phyloP scores from a whole-genome alignment of 495 filamentous ascomycete genomes.

The Xylaria scruposa region DNA sequence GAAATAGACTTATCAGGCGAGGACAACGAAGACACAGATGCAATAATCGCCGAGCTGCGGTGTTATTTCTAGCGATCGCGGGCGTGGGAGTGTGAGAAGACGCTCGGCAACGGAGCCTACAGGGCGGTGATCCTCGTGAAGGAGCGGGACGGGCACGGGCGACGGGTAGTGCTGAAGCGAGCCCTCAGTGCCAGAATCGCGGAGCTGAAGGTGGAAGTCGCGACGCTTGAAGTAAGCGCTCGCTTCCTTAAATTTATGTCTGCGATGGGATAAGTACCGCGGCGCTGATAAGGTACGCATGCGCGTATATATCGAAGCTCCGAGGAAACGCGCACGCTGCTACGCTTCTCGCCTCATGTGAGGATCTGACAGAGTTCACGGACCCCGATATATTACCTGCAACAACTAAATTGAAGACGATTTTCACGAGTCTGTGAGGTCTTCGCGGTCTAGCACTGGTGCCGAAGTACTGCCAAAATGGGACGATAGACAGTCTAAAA shows the following conservation, averaged over 20 bases:
- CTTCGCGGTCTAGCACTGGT: not conserved
- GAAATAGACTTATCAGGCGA: not conserved
- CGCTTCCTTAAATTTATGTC: not conserved
- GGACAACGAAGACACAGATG: not conserved
- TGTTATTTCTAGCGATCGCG: not conserved
- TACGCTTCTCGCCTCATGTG: not conserved
- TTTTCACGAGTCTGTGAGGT: not conserved
- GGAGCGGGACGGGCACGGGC: not conserved
- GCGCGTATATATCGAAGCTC: not conserved
- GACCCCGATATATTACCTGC: too few species aligned
- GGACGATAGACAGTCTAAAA: not conserved
- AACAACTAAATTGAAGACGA: not conserved
- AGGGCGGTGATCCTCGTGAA: not conserved
- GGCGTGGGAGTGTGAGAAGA: slow-evolving; percentile 4
- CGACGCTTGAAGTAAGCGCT: not conserved
- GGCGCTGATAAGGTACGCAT: not conserved
- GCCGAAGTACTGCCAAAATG: not conserved
- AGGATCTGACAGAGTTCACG: not conserved
- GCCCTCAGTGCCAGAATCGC: not conserved
- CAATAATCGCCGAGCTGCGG: not conserved
- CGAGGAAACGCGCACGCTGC: not conserved
- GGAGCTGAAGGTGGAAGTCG: not conserved
- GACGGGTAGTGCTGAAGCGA: not conserved
- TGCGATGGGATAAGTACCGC: too few species aligned
- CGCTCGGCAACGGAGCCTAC: not conserved